Conservation (phyloP, 2,329 filamentous ascomycete species). For the Aspergillus ustus region DNA sequence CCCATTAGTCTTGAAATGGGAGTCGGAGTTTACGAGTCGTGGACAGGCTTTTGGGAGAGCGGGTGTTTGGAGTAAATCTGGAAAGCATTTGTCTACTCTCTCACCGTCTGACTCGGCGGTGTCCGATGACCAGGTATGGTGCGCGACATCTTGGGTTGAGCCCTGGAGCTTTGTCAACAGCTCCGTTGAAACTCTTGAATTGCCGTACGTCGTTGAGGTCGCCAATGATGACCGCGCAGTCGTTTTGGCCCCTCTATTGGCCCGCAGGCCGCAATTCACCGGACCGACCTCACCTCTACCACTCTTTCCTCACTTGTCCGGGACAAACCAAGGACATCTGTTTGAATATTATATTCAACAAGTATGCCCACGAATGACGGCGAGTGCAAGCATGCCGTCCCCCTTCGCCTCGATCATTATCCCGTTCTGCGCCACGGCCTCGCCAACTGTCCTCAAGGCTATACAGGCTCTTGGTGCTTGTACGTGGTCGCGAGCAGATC, state of each 20-base stretch:
- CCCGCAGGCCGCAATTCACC: constrained; percentile 5
- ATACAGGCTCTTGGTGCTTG: constrained; percentile 47
- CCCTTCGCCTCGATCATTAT: constrained; percentile 47
- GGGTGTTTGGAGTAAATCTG: constrained; percentile 47
- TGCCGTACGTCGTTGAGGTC: constrained; percentile 32
- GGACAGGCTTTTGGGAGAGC: constrained; percentile 50
- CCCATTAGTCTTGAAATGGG: constrained; percentile 44
- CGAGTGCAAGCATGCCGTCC: constrained; percentile 40
- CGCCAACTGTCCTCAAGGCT: constrained; percentile 42
- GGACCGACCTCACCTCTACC: constrained; percentile 26
- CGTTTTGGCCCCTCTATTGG: constrained; percentile 1
- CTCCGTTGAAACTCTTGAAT: constrained; percentile 34
- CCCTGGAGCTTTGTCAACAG: constrained; percentile 41
- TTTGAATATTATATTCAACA: constrained; percentile 48
- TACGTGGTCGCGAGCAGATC: constrained; percentile 40
- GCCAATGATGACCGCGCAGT: constrained; percentile 28
- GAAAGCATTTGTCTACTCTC: constrained; percentile 22
- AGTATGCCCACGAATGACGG: constrained; percentile 46
- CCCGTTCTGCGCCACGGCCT: constrained; percentile 45
- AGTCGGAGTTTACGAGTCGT: constrained; percentile 46
- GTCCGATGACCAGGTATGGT: constrained; percentile 34
- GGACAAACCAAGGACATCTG: constrained; percentile 35
- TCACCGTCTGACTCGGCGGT: constrained; percentile 23
- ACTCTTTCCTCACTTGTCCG: constrained; percentile 36
- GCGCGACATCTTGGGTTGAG: constrained; percentile 31